Conservation (phyloP, 108 stramenopile genomes). For the Craspedostauros australis region DNA sequence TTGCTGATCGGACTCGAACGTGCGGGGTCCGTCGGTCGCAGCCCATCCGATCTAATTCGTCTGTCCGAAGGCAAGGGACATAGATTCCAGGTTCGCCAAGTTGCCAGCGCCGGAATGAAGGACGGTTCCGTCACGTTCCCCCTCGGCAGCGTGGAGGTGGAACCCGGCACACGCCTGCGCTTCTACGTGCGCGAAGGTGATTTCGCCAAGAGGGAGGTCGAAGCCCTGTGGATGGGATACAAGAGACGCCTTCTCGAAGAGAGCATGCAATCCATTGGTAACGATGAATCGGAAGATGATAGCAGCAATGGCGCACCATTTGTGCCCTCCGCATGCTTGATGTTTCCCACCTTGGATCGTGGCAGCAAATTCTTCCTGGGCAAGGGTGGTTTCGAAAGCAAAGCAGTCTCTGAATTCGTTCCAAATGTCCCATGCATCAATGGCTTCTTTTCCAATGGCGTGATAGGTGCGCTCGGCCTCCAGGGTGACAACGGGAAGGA, state of each 20-base stretch:
- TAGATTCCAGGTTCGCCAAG: constrained; percentile 67
- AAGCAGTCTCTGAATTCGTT: constrained; percentile 40
- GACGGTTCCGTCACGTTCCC: constrained; percentile 79
- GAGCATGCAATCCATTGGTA: constrained; percentile 18
- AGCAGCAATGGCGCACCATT: not conserved
- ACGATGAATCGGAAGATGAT: not conserved
- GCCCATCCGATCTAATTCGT: constrained; percentile 53
- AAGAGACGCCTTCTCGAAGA: constrained; percentile 54
- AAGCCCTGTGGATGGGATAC: constrained; percentile 82
- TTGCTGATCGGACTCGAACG: constrained; percentile 70
- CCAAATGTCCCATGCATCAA: constrained; percentile 49
- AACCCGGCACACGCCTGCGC: constrained; percentile 63
- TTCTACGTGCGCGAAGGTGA: constrained; percentile 81
- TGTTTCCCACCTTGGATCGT: constrained; percentile 74
- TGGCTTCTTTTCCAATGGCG: constrained; percentile 79
- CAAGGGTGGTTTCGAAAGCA: constrained; percentile 66
- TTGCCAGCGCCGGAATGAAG: constrained; percentile 81
- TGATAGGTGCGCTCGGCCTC: constrained; percentile 51
- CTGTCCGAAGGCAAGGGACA: constrained; percentile 72
- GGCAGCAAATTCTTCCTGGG: constrained; percentile 76
- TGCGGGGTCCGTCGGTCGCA: constrained; percentile 26
- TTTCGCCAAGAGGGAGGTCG: constrained; percentile 83
- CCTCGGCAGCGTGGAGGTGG: constrained; percentile 67
- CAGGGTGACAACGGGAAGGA: constrained; percentile 4
- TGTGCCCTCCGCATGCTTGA: constrained; percentile 60